Conservation (phyloP, 1,139 yeast species). For the Yamadazyma oceani region DNA sequence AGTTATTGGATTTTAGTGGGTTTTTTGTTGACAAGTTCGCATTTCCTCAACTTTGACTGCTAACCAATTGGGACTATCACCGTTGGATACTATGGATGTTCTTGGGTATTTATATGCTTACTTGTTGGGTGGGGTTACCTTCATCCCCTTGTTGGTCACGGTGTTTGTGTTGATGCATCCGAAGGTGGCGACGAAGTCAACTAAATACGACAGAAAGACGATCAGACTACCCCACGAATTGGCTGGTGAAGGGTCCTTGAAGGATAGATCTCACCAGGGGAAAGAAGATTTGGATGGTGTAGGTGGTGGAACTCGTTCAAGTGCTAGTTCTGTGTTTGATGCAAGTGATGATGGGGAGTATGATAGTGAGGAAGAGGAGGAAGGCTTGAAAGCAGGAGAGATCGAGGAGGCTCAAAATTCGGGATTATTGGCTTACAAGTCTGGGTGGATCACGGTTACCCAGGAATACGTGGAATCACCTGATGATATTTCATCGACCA, state of each 20-base stretch:
- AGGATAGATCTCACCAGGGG: too few relatives aligned
- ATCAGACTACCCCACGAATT: too few relatives aligned
- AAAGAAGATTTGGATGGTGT: slow-evolving; percentile 7
- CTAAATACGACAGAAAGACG: slow-evolving; percentile 7
- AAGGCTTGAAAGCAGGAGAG: slow-evolving; percentile 57
- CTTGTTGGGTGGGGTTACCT: slow-evolving; percentile 76
- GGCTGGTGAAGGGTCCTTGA: too few relatives aligned
- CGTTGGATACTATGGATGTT: too few relatives aligned
- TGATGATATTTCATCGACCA: slow-evolving; percentile 33
- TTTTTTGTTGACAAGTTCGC: too few relatives aligned
- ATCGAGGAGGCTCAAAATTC: slow-evolving; percentile 56
- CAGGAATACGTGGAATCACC: slow-evolving; percentile 63
- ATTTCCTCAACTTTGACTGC: too few relatives aligned
- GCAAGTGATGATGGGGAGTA: background rate
- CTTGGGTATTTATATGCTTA: slow-evolving; percentile 27
- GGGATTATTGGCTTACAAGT: slow-evolving; percentile 65
- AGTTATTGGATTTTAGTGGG: too few relatives aligned
- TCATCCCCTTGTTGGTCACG: slow-evolving; percentile 57
- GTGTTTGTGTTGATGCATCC: slow-evolving; percentile 39
- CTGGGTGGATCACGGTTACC: slow-evolving; percentile 86
- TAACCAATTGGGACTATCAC: too few relatives aligned
- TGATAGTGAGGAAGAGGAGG: slow-evolving; percentile 19
- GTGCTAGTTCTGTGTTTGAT: too few relatives aligned
- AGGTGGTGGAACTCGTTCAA: background rate
- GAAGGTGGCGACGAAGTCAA: slow-evolving; percentile 9